phyloP scores from a whole-genome alignment of 2,329 filamentous ascomycete species.

The Colletotrichum filicis region DNA sequence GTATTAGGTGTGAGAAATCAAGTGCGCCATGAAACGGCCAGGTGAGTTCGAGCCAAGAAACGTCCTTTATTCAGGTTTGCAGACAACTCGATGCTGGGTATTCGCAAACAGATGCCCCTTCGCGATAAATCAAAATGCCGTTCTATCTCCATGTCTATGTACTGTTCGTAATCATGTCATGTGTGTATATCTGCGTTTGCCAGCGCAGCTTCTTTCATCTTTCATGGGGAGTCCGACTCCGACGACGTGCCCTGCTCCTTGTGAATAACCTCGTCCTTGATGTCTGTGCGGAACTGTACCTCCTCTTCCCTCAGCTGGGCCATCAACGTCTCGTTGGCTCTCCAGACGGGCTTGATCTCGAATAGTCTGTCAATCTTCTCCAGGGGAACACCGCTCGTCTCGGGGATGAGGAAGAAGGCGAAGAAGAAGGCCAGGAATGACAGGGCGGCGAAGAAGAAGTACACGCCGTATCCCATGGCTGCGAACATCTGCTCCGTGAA shows the following conservation, averaged over 20 bases:
- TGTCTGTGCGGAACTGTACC: slow-evolving; percentile 24
- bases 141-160: background rate
- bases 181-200: background rate
- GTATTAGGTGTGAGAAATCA: background rate
- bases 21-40: background rate
- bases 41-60: background rate
- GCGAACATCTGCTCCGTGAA: slow-evolving; percentile 64
- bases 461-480: slow-evolving; percentile 59
- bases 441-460: slow-evolving; percentile 65
- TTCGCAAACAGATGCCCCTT: background rate
- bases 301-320: slow-evolving; percentile 27
- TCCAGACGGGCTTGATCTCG: slow-evolving; percentile 41
- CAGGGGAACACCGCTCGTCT: slow-evolving; percentile 63
- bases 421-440: slow-evolving; percentile 59
- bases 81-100: background rate
- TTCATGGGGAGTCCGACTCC: slow-evolving; percentile 16
- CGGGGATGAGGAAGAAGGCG: slow-evolving; percentile 62
- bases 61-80: background rate
- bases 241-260: slow-evolving; percentile 20
- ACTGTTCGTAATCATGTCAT: background rate
- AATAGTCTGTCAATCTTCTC: slow-evolving; percentile 63
- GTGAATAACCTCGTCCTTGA: slow-evolving; percentile 22
- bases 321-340: slow-evolving; percentile 27
- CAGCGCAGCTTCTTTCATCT: background rate
- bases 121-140: background rate